Evolutionary conservation across 306 rosid genomes (phyloP).

Genomic region (Lablab purpureus): DNA sequence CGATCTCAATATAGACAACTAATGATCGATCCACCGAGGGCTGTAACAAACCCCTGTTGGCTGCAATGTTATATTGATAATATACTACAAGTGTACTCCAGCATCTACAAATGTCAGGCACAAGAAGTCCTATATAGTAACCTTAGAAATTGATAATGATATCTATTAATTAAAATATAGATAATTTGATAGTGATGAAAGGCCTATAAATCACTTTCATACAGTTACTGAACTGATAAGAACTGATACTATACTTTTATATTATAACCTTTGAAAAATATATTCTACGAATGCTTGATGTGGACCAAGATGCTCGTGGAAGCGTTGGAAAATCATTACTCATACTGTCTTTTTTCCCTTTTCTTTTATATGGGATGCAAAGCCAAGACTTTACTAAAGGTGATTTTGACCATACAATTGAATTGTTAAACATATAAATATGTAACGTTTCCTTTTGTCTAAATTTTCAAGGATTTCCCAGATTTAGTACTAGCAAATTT

Average conservation of each 20-base stretch:
- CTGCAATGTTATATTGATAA: constrained; percentile 21
- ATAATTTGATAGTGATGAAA: constrained; percentile 41
- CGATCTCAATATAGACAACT: not conserved
- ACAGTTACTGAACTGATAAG: constrained; percentile 44
- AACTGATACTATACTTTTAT: constrained; percentile 39
- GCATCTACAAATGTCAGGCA: constrained; percentile 46
- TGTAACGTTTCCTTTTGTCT: constrained; percentile 16
- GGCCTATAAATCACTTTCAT: constrained; percentile 45
- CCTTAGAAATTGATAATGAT: constrained; percentile 46
- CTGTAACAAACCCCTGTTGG: constrained; percentile 9
- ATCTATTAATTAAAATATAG: constrained; percentile 41
- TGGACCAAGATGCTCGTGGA: constrained; percentile 59
- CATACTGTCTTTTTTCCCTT: constrained; percentile 43
- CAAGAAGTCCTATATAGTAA: constrained; percentile 26
- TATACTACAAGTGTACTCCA: constrained; percentile 10
- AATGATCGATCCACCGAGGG: not conserved
- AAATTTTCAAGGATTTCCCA: constrained; percentile 30
- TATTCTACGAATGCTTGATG: constrained; percentile 55
- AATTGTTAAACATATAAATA: not conserved
- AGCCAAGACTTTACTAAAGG: constrained; percentile 55
- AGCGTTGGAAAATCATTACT: constrained; percentile 49
- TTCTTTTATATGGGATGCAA: constrained; percentile 51
- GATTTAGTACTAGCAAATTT: constrained; percentile 37
- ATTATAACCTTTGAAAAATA: constrained; percentile 42
- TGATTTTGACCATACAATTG: constrained; percentile 60